Base-by-base conservation (phyloP, 2,329 filamentous ascomycete genomes). In the Cryoendolithus antarcticus region DNA sequence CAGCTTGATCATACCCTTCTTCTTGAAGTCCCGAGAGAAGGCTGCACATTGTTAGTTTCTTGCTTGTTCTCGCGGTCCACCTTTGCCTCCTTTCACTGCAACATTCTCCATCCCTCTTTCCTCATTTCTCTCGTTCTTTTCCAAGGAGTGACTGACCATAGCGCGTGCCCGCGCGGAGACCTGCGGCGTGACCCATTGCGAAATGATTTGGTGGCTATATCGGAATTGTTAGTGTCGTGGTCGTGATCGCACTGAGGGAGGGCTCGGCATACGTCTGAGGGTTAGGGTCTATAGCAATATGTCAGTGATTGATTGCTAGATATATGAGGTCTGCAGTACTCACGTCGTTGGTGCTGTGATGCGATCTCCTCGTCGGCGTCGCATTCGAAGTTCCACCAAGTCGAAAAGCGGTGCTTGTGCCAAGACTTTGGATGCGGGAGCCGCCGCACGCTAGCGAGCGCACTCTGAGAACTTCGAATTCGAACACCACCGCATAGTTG, bases 21-120 rank as follows among this genome's bases (percentile, higher is more conserved):
- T 74, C 71, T 91, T 86, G 77, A 93, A 95, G 65, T 80, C 75
- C 62, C 89, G 79, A 65, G 81, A 84, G 80, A 95, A 98, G 72
- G 86, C 56, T 58, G 49, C 35, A 37, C 35, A 31, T 39, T 24
- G 28, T 12, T 32, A 81, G 80, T 88, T 86, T 11, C 29, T 15
- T 35, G 4, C 9, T n/a, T 2, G 12, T 24, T 24, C 19, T 34
- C 32, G n/a, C 30, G 9, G 34, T 11, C 11, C 8, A 7, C 6
- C 4, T 21, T 9, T 19, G n/a, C 34, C 19, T 21, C 9, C 39
- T 36, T 28, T 30, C 19, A 19, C 4, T 32, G 10, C 10, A 35
- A 10, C 33, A 8, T 11, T 31, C 37, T 13, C 30, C n/a, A 11
- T 27, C 32, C 31, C 27, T 28, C 38, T 41, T 32, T 33, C 39